Base-by-base conservation (phyloP, 139 green algal genomes). In the Chlorella sp. region DNA sequence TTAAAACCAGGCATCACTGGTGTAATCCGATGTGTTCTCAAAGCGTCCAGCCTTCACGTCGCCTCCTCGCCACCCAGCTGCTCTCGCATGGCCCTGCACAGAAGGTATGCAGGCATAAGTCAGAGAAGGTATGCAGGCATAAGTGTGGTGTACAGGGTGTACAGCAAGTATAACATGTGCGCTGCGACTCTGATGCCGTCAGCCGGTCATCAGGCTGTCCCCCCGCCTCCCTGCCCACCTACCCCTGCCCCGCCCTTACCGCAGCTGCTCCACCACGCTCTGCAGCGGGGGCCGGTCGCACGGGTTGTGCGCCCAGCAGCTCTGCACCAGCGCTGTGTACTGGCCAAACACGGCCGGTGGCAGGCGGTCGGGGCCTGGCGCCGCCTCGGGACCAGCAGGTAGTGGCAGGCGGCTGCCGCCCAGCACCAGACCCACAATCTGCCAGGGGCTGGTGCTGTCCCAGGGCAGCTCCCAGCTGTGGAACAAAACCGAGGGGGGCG, bases 391-490 rank as follows among this genome's bases (percentile, higher is more conserved):
- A 0, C 20, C 30, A 3, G 6, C 30, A 4, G 68, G 68, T 22
- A 75, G 36, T 22, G 68, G 68, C 68, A 75, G 68, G 68, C 68
- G 68, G 20, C 22, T 26, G 68, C 68, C 68, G 16, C 30, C 36
- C 0, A 41, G 44, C n/a, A 75, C 68, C 19, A 46, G 68, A 22
- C 28, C 32, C 34, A 75, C 68, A 40, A 75, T 40, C 68, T 75
- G 68, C 68, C 68, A 75, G 22, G 68, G 38, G 38, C 44, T 75
- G 38, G 38, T n/a, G n/a, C 20, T 14, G 13, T 38, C 8, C 68
- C 68, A 75, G 3, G 68, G 68, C 38, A 75, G 68, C 68, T 75
- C 68, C 68, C 68, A 75, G 34, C 68, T 75, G 68, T 38, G 6
- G 2, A 6, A 1, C 9, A 9, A 3, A 9, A 30, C 1, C 0